phyloP scores from a whole-genome alignment of 129 eudicot species.

The Flaveria ramosissima region DNA sequence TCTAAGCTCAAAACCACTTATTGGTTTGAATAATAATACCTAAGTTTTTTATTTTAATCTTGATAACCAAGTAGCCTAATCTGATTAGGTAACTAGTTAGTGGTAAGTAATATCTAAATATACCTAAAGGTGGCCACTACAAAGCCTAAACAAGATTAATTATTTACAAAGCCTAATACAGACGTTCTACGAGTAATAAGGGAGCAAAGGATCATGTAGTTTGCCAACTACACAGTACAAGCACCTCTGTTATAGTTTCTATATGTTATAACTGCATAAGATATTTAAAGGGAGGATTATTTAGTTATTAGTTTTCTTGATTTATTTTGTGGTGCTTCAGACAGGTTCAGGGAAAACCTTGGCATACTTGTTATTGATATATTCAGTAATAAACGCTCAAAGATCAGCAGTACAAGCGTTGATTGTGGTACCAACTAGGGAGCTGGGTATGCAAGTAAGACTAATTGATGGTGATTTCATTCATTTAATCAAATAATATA shows the following conservation, averaged over 20 bases:
- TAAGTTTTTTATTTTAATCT: too few species aligned
- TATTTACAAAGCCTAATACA: too few species aligned
- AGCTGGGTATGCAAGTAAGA: conserved; percentile 93
- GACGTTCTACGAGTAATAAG: too few species aligned
- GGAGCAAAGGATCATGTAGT: too few species aligned
- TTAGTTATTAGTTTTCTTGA: background rate
- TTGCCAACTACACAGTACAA: background rate
- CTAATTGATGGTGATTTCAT: background rate
- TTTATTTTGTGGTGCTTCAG: conserved; percentile 49
- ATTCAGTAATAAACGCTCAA: conserved; percentile 65
- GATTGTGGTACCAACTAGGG: conserved; percentile 92
- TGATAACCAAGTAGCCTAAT: too few species aligned
- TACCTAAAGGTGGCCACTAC: too few species aligned
- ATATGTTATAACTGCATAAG: conserved; percentile 1
- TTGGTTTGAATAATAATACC: too few species aligned
- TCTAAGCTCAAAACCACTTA: too few species aligned
- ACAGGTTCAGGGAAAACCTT: conserved; percentile 99
- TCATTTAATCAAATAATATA: background rate
- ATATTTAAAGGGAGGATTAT: background rate
- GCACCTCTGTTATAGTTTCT: conserved; percentile 7
- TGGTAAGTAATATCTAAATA: too few species aligned
- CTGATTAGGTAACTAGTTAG: too few species aligned
- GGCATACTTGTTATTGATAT: conserved; percentile 70
- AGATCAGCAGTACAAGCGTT: conserved; percentile 85
- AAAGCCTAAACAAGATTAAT: too few species aligned